phyloP scores from a whole-genome alignment of 441 rosid species.

The Hura crepitans region DNA sequence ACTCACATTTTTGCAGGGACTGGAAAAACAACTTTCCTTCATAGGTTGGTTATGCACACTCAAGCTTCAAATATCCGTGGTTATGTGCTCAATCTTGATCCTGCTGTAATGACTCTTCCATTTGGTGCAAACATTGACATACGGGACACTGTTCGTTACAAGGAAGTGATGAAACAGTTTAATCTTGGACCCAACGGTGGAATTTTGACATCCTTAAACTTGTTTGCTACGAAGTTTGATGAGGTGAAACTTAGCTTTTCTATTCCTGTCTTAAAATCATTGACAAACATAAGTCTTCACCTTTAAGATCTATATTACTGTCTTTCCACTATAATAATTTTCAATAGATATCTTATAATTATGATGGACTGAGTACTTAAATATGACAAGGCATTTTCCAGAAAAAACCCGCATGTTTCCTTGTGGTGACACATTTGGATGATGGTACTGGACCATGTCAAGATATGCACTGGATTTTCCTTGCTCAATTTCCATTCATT shows the following conservation, averaged over 20 bases:
- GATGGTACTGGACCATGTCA: neutral
- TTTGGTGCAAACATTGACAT: constrained; percentile 91
- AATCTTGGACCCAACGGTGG: constrained; percentile 98
- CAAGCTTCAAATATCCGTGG: constrained; percentile 75
- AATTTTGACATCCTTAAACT: constrained; percentile 79
- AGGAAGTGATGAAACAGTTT: constrained; percentile 94
- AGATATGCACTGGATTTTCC: neutral
- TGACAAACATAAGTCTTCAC: neutral
- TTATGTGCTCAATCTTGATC: constrained; percentile 91
- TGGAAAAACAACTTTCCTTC: constrained; percentile 91
- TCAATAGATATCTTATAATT: neutral
- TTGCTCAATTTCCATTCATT: neutral
- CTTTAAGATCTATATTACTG: neutral
- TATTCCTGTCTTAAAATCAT: neutral
- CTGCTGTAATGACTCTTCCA: constrained; percentile 91
- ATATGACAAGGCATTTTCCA: neutral
- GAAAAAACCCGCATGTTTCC: neutral
- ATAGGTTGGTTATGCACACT: constrained; percentile 76
- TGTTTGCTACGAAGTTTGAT: constrained; percentile 91
- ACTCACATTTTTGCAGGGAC: constrained; percentile 48
- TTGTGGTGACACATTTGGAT: neutral
- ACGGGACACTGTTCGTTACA: constrained; percentile 85
- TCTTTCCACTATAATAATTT: neutral
- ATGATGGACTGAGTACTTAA: neutral
- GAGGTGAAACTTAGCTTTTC: constrained; percentile 47